Percentiles rank a stretch among this genome's conserved stretches.
phyloP scores from a whole-genome alignment of 345 rosid genomes.

The Hevea brasiliensis region DNA sequence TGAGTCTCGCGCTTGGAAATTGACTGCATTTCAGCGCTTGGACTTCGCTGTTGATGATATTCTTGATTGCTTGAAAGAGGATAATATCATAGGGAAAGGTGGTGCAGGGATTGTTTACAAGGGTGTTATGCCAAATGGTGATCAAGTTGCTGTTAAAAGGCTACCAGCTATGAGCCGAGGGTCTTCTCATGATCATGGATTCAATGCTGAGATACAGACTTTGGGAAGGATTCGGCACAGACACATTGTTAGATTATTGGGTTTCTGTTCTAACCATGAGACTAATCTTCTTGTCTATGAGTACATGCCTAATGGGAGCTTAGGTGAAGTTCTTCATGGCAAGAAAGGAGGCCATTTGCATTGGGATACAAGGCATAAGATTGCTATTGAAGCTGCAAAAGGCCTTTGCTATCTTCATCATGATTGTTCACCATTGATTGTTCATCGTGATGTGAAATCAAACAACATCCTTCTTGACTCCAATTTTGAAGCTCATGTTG shows the following conservation, averaged over 20 bases:
- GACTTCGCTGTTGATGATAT: slow-evolving; percentile 86
- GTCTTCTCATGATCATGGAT: slow-evolving; percentile 92
- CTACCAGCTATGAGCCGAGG: slow-evolving; percentile 79
- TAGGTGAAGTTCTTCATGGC: slow-evolving; percentile 86
- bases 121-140: slow-evolving; percentile 74
- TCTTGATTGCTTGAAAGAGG: slow-evolving; percentile 78
- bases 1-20: slow-evolving; percentile 79
- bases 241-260: slow-evolving; percentile 76
- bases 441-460: slow-evolving; percentile 84
- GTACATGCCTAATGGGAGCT: slow-evolving; percentile 90
- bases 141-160: slow-evolving; percentile 78
- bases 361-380: slow-evolving; percentile 84
- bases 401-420: slow-evolving; percentile 90
- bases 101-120: slow-evolving; percentile 94
- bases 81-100: slow-evolving; percentile 89
- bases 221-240: slow-evolving; percentile 86
- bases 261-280: slow-evolving; percentile 88
- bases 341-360: slow-evolving; percentile 91
- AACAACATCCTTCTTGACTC: slow-evolving; percentile 85
- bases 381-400: slow-evolving; percentile 83
- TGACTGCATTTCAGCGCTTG: slow-evolving; percentile 94
- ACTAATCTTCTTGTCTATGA: slow-evolving; percentile 85
- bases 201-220: slow-evolving; percentile 94
- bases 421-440: slow-evolving; percentile 84
- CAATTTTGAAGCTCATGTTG: slow-evolving; percentile 86